Evolutionary conservation across 2,329 filamentous ascomycete species (phyloP).

Genomic region (Onygenales sp.): DNA sequence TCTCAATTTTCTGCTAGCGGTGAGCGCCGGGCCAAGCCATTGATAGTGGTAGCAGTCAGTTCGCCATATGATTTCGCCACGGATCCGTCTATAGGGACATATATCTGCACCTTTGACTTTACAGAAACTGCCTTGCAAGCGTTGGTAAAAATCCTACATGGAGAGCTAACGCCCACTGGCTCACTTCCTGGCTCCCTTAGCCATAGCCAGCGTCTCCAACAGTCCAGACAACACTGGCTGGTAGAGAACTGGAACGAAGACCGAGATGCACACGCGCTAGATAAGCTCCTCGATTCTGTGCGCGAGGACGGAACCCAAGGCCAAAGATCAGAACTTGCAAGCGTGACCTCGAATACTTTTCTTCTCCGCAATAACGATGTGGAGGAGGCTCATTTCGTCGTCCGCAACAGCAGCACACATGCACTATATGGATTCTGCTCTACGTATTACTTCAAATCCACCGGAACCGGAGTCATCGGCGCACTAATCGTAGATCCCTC

Average conservation of each 20-base stretch:
- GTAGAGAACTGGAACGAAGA: constrained; percentile 80
- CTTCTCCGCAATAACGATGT: constrained; percentile 61
- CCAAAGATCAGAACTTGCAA: constrained; percentile 58
- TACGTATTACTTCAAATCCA: constrained; percentile 69
- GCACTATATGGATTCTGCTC: constrained; percentile 87
- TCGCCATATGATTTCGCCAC: constrained; percentile 95
- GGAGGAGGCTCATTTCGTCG: constrained; percentile 79
- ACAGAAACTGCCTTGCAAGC: constrained; percentile 85
- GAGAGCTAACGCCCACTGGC: constrained; percentile 54
- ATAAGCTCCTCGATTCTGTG: constrained; percentile 63
- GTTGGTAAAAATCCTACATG: constrained; percentile 73
- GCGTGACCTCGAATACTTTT: constrained; percentile 65
- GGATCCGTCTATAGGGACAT: constrained; percentile 82
- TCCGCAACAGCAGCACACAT: constrained; percentile 85
- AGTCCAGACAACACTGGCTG: constrained; percentile 90
- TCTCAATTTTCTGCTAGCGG: constrained; percentile 29
- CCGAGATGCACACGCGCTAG: constrained; percentile 62
- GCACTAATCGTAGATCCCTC: constrained; percentile 82
- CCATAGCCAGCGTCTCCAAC: constrained; percentile 76
- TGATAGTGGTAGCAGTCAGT: constrained; percentile 86
- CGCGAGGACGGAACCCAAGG: constrained; percentile 53
- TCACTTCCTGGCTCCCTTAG: constrained; percentile 62
- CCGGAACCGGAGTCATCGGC: constrained; percentile 64
- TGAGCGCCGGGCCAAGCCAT: constrained; percentile 51
- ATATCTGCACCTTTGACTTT: constrained; percentile 93